Evolutionary conservation across 257 asterid species (phyloP), one percentile per base, ranked within the genome.

Genomic region (Nicotiana noctiflora): DNA sequence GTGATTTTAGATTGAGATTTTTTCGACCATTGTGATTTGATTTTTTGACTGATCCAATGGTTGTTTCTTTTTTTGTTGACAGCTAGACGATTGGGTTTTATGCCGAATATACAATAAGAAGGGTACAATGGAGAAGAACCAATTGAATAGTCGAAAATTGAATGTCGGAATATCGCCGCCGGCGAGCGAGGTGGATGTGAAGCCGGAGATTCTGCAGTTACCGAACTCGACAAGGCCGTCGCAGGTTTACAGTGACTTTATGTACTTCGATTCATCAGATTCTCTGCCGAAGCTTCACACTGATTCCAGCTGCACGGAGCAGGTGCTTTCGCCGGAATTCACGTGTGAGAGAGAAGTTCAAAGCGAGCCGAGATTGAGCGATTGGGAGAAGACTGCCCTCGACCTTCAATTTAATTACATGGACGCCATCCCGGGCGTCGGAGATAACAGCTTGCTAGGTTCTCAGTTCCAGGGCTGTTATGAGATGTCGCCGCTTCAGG

Each of bases 81-180:
- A 91, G 95, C 88, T 91, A 79, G 95, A 91, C 67, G 95, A 91
- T 83, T 89, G 93, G 95, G 95, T 91, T 66, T 86, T 91, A 66
- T 91, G 95, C 84, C 95, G 95, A 83, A 91, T 91, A 81, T 91
- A 91, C 93, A 91, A 91, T 86, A 91, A 91, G 75, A 89, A 89
- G 11, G 93, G 95, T 3, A 23, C 87, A 1, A 56, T 88, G 77
- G 90, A 91, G 89, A 79, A 85, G 77, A 85, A 80, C 27, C 66
- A 53, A 21, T 23, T 68, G 32, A 40, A 40, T 40, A 40, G 5
- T 6, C 57, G 5, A 12, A 19, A 40, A 68, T 11, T 19, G 32
- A 6, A 40, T 6, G 32, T 44, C 0, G 57, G 18, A 74, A 37
- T 84, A 82, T 80, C 76, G 31, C 59, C 79, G 62, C 77, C 64